A percentile compares a stretch with the other conserved stretches of the same genome.
Evolutionary conservation across 2,329 filamentous ascomycete species (phyloP).

Genomic region (Chalaropsis ovoidea): DNA sequence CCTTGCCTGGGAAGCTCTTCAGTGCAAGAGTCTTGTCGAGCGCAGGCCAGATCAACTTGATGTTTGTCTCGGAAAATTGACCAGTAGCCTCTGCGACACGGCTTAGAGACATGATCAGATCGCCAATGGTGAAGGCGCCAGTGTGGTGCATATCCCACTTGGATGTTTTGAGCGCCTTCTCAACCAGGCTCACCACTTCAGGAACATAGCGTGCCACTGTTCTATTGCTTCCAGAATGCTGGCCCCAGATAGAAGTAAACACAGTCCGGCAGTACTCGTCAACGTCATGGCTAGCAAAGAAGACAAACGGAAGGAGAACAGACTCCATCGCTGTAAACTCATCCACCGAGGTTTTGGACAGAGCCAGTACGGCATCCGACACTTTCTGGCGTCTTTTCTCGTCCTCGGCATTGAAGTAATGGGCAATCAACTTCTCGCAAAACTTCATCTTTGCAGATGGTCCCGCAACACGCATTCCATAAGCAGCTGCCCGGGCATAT

Average conservation of each 20-base stretch:
- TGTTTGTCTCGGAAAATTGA: conserved; percentile 49
- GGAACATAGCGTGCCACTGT: conserved; percentile 72
- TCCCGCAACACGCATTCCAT: conserved; percentile 56
- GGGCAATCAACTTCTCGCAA: conserved; percentile 46
- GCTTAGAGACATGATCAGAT: conserved; percentile 57
- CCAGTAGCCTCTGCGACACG: conserved; percentile 47
- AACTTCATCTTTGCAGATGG: conserved; percentile 43
- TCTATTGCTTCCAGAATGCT: conserved; percentile 77
- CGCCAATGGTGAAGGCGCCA: conserved; percentile 68
- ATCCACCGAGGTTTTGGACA: conserved; percentile 81
- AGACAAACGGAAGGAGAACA: conserved; percentile 73
- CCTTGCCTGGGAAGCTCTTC: conserved; percentile 90
- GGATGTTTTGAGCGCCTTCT: conserved; percentile 60
- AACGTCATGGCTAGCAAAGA: conserved; percentile 75
- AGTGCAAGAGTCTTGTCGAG: conserved; percentile 71
- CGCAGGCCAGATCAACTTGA: conserved; percentile 65
- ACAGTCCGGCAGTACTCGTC: conserved; percentile 68
- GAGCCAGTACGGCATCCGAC: conserved; percentile 70
- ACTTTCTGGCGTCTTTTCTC: conserved; percentile 63
- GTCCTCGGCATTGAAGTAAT: conserved; percentile 78
- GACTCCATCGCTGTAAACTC: conserved; percentile 69
- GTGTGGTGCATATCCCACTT: conserved; percentile 90
- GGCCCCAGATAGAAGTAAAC: conserved; percentile 79
- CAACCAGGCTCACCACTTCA: conserved; percentile 65
- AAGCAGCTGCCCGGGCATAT: conserved; percentile 79